These are phyloP conservation scores for Sanghuangporus baumii DNA, from an alignment of 1,284 basidiomycete species.

Conservation along the genomic window DNA sequence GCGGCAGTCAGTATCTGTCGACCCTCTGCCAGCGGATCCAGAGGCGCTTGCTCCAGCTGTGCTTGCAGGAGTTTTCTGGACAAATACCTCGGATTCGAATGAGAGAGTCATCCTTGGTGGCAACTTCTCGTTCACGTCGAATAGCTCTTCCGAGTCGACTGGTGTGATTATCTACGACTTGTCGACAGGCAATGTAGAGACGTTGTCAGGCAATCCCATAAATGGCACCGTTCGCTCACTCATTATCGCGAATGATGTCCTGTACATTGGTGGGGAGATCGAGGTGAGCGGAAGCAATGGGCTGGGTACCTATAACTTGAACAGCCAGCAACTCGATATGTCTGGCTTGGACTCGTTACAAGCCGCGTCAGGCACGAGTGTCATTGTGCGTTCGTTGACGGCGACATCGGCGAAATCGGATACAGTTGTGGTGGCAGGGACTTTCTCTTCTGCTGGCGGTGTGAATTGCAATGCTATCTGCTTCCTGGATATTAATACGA, in stretches of 20 bases:
- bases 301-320: conserved; percentile 75
- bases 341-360: conserved; percentile 54
- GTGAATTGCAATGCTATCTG: conserved; percentile 79
- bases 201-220: conserved; percentile 55
- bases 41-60: conserved; percentile 72
- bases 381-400: conserved; percentile 73
- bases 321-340: conserved; percentile 52
- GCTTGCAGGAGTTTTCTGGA: conserved; percentile 87
- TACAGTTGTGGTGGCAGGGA: conserved; percentile 78
- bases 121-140: conserved; percentile 68
- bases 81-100: conserved; percentile 62
- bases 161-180: conserved; percentile 77
- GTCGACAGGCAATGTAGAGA: conserved; percentile 40
- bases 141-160: conserved; percentile 39
- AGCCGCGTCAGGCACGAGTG: conserved; percentile 44
- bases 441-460: conserved; percentile 77
- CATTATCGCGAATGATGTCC: conserved; percentile 53
- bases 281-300: conserved; percentile 51
- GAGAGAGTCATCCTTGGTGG: conserved; percentile 82
- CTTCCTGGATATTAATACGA: conserved; percentile 58
- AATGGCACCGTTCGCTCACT: conserved; percentile 72
- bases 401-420: conserved; percentile 57
- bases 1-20: conserved; percentile 41
- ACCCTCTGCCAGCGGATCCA: conserved; percentile 49
- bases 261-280: conserved; percentile 83